A percentile compares a stretch with the other conserved stretches of the same genome.
phyloP scores from a whole-genome alignment of 2,329 filamentous ascomycete species.

The Botrytis squamosa region DNA sequence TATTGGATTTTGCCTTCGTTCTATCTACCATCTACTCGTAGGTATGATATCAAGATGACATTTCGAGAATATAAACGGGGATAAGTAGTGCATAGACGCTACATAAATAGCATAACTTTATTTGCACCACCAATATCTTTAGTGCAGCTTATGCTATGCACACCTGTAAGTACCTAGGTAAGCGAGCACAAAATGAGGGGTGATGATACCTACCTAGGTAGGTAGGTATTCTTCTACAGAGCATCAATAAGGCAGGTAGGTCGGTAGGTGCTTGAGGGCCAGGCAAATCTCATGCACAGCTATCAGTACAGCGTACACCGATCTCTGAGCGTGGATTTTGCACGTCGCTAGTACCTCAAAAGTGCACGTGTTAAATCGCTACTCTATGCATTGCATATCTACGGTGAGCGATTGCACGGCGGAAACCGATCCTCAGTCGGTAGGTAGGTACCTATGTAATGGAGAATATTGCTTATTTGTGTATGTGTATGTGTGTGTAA shows the following conservation, averaged over 20 bases:
- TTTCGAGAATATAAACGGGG: not conserved
- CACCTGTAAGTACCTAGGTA: not conserved
- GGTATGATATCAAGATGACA: not conserved
- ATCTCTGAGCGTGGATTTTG: not conserved
- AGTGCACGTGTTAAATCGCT: not conserved
- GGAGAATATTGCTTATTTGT: not conserved
- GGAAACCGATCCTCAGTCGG: not conserved
- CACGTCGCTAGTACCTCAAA: not conserved
- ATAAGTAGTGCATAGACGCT: not conserved
- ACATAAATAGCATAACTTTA: conserved; percentile 19
- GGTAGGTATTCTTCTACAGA: too few species aligned
- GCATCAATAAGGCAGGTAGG: not conserved
- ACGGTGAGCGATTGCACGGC: not conserved
- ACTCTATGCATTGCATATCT: not conserved
- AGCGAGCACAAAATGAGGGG: conserved; percentile 15
- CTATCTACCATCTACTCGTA: not conserved
- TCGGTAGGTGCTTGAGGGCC: not conserved
- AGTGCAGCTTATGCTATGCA: not conserved
- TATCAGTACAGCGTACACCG: not conserved
- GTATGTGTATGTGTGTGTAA: not conserved
- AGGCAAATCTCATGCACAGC: not conserved
- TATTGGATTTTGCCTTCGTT: not conserved
- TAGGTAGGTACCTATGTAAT: not conserved
- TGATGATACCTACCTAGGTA: not conserved
- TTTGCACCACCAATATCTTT: not conserved